Conservation (phyloP, 2,329 filamentous ascomycete genomes). For the Neofusicoccum sp. region DNA sequence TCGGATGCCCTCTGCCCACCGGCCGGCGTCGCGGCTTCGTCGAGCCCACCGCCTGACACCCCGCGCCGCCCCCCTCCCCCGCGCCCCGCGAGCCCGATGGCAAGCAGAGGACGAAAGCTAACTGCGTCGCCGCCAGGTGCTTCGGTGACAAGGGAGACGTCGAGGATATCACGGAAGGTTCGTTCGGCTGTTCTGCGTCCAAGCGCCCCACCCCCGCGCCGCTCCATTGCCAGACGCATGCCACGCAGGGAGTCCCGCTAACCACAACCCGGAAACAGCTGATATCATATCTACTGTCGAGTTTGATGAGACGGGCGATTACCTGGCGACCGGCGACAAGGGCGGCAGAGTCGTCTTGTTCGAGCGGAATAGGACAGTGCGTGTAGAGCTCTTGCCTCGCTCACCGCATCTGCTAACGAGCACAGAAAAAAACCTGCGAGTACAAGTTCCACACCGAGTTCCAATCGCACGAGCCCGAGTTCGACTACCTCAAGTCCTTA, state of each 20-base stretch:
- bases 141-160: conserved; percentile 99
- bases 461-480: conserved; percentile 98
- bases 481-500: conserved; percentile 98
- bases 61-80: background rate
- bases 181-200: conserved; percentile 17
- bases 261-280: conserved; percentile 63
- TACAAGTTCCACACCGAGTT: conserved; percentile 99
- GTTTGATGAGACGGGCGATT: conserved; percentile 88
- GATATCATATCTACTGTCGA: conserved; percentile 92
- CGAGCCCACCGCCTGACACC: background rate
- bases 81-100: background rate
- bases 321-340: conserved; percentile 88
- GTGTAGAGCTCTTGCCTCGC: conserved; percentile 35
- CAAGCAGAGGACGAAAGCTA: background rate
- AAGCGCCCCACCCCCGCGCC: conserved; percentile 21
- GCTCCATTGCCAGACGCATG: background rate
- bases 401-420: conserved; percentile 15
- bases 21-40: background rate
- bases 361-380: conserved; percentile 92
- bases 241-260: background rate
- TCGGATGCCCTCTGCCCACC: background rate
- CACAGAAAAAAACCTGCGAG: conserved; percentile 98
- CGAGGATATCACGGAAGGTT: conserved; percentile 94
- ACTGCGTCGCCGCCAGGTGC: conserved; percentile 63
- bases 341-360: conserved; percentile 84